A percentile compares a stretch with the other conserved stretches of the same genome.
phyloP scores from a whole-genome alignment of 1,284 basidiomycete species.

The Trichosporon sp. region DNA sequence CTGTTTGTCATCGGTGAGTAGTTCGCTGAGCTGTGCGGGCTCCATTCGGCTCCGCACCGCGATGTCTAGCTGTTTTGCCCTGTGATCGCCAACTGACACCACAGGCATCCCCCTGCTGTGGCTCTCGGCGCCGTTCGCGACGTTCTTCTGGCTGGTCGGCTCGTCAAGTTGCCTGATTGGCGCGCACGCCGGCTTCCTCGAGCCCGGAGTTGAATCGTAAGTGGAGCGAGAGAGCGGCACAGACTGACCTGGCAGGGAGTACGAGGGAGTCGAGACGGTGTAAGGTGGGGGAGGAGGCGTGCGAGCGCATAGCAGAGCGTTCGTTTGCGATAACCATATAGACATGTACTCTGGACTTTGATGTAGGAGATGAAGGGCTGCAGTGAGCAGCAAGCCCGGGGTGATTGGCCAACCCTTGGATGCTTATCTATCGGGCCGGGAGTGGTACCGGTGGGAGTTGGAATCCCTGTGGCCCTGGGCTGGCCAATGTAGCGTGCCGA shows the following conservation, averaged over 20 bases:
- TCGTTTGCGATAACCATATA: no score
- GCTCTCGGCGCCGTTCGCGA: slow-evolving; percentile 47
- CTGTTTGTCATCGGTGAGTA: slow-evolving; percentile 44
- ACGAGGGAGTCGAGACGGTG: neutral
- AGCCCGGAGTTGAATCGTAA: slow-evolving; percentile 53
- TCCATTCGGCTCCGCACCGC: no score
- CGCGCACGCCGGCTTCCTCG: slow-evolving; percentile 55
- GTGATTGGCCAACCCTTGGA: neutral
- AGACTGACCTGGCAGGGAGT: neutral
- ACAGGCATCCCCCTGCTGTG: slow-evolving; percentile 47
- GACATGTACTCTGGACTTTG: no score
- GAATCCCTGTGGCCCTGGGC: neutral
- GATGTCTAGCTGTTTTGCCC: no score
- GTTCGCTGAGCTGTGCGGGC: no score
- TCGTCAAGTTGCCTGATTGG: slow-evolving; percentile 50
- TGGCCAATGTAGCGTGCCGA: no score
- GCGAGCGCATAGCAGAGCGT: neutral
- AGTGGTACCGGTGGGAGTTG: neutral
- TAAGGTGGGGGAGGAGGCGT: neutral
- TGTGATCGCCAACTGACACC: slow-evolving; percentile 1
- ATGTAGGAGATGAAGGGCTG: neutral
- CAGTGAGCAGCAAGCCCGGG: neutral
- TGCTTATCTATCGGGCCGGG: neutral
- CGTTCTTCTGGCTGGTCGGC: slow-evolving; percentile 51
- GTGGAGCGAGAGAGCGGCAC: neutral